These are phyloP conservation scores for Diutina pseudorugosa DNA, from an alignment of 1,139 yeast genomes.

Conservation along the genomic window DNA sequence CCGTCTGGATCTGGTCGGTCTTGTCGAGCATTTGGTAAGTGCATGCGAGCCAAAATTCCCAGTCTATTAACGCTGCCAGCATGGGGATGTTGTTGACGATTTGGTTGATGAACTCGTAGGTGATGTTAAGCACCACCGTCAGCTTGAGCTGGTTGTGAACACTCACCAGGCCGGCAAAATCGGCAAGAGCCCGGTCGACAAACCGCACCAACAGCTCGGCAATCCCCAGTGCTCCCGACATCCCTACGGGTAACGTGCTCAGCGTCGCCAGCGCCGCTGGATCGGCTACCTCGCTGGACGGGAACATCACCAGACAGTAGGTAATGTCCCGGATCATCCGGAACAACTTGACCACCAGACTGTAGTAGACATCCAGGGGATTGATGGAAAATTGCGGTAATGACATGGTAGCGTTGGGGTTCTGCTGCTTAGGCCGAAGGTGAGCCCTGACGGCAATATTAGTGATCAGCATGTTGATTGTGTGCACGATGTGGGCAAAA, in stretches of 20 bases:
- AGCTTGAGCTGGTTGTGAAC: slow-evolving; percentile 34
- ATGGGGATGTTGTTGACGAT: slow-evolving; percentile 20
- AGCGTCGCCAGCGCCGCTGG: background rate
- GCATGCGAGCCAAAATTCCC: slow-evolving; percentile 71
- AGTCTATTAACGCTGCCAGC: slow-evolving; percentile 20
- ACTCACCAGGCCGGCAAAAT: slow-evolving; percentile 28
- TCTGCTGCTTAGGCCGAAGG: background rate
- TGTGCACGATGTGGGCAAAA: slow-evolving; percentile 26
- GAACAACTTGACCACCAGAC: slow-evolving; percentile 29
- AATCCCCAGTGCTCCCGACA: background rate
- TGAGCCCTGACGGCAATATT: slow-evolving; percentile 13
- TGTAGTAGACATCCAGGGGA: slow-evolving; percentile 20
- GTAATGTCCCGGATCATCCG: slow-evolving; percentile 34
- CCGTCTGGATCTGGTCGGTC: slow-evolving; percentile 51
- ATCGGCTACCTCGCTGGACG: background rate
- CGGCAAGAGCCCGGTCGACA: slow-evolving; percentile 22
- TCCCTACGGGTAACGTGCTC: background rate
- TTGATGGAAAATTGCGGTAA: slow-evolving; percentile 1
- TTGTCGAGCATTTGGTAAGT: slow-evolving; percentile 41
- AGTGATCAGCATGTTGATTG: slow-evolving; percentile 22
- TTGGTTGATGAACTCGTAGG: slow-evolving; percentile 33
- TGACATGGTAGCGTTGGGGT: slow-evolving; percentile 5
- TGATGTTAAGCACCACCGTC: slow-evolving; percentile 33
- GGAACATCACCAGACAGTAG: slow-evolving; percentile 11
- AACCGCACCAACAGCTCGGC: slow-evolving; percentile 7